Evolutionary conservation across 2,329 filamentous ascomycete species (phyloP), one percentile per base, ranked within the genome.

Genomic region (Madurella fahalii): DNA sequence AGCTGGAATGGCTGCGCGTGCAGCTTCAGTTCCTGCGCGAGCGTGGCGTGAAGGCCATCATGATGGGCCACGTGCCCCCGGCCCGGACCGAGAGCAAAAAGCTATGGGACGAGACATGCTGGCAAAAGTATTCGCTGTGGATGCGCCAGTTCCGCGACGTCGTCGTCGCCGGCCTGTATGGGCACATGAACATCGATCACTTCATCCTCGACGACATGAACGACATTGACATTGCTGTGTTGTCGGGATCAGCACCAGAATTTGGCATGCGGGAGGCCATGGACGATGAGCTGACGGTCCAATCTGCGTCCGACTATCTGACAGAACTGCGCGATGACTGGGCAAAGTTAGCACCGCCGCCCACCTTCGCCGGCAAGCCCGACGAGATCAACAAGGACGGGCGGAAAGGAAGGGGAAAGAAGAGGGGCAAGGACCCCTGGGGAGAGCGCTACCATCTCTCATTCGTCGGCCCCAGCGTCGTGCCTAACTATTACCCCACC

Each of bases 171-270:
- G 84, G 84, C 25, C 67, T 95, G 5, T 99, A 88, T 66, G 94
- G 93, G 1, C 94, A 99, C 69, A 97, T 99, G 94, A 99, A 99
- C 67, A 89, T 96, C 61, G 94, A 99, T 65, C 94, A 99, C 70
- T 99, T 99, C 71, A 81, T 97, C 66, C 74, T 99, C 15, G 90
- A 96, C 64, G 93, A 97, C 68, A 89, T 85, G 54, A 78, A 87
- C 40, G 82, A 95, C 1, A 78, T 96, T 51, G 79, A 88, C 57
- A 78, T 90, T 46, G 72, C 74, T 25, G 72, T 76, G 1, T 56
- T 74, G 12, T 45, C 57, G 1, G 60, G 54, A 9, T 60, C 71
- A 42, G 63, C 69, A 2, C 63, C 65, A 17, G 56, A 64, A 15
- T 56, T 62, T 4, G 51, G 43, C 41, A 40, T 30, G 9, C 73